Conservation (phyloP, 495 filamentous ascomycete genomes). For the Sabuloglossum arenarium region DNA sequence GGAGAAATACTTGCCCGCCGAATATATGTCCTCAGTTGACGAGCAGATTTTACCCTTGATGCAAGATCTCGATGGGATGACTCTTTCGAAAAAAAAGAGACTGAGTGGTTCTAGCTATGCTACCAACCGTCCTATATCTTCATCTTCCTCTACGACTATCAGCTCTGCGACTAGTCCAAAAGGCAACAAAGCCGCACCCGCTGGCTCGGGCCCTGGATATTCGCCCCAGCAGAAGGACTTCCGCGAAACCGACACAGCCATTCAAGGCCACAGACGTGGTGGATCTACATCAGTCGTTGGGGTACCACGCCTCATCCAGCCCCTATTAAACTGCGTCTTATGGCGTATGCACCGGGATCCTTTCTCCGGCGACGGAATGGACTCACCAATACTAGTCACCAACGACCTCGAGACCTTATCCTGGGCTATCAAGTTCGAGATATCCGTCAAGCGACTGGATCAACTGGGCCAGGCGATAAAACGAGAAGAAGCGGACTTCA, state of each 20-base stretch:
- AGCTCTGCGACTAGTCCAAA: neutral
- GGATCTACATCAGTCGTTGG: neutral
- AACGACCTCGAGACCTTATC: slow-evolving; percentile 33
- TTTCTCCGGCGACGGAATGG: slow-evolving; percentile 20
- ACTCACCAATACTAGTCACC: slow-evolving; percentile 29
- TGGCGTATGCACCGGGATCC: slow-evolving; percentile 33
- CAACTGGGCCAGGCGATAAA: slow-evolving; percentile 36
- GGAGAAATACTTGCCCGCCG: slow-evolving; percentile 31
- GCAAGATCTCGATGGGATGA: neutral
- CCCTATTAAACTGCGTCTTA: slow-evolving; percentile 39
- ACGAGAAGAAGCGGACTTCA: slow-evolving; percentile 37
- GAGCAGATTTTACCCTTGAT: slow-evolving; percentile 11
- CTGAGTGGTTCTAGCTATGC: neutral
- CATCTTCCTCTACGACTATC: neutral
- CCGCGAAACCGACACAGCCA: slow-evolving; percentile 3
- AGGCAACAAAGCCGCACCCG: neutral
- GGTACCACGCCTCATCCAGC: slow-evolving; percentile 26
- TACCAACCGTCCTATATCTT: neutral
- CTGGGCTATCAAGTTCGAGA: slow-evolving; percentile 39
- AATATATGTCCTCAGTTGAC: neutral
- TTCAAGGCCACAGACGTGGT: neutral
- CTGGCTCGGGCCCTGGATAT: neutral
- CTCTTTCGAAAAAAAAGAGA: neutral
- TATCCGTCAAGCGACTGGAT: slow-evolving; percentile 35
- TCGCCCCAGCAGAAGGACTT: neutral